Percentiles rank a stretch among this genome's conserved stretches.
Conservation (phyloP, 1,139 yeast species). For the Sugiyamaella pinicola region DNA sequence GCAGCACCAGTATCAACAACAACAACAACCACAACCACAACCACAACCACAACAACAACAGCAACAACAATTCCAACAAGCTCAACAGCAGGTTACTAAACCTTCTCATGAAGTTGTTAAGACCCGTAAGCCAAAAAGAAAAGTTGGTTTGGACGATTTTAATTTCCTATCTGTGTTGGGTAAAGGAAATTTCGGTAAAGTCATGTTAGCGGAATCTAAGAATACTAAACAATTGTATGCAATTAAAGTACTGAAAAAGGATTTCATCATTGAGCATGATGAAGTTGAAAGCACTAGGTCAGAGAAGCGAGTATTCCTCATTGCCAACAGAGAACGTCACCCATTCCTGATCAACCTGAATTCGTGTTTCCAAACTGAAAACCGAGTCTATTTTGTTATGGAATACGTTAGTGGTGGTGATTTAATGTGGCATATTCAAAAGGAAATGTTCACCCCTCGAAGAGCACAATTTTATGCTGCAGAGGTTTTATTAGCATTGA, state of each 20-base stretch:
- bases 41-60: constrained; percentile 32
- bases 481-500: constrained; percentile 86
- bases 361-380: constrained; percentile 97
- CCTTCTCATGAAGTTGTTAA: constrained; percentile 2
- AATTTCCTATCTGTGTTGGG: constrained; percentile 92
- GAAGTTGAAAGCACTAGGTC: constrained; percentile 94
- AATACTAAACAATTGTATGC: constrained; percentile 81
- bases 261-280: constrained; percentile 89
- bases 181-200: constrained; percentile 97
- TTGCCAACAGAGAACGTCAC: constrained; percentile 88
- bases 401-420: constrained; percentile 98
- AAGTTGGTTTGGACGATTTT: constrained; percentile 93
- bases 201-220: constrained; percentile 92
- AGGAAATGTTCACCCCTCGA: constrained; percentile 81
- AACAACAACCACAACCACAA: constrained; percentile 28
- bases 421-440: constrained; percentile 98
- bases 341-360: constrained; percentile 90
- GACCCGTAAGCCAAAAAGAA: constrained; percentile 45
- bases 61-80: constrained; percentile 23
- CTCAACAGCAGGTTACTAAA: constrained; percentile 25
- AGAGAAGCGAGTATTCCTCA: constrained; percentile 86
- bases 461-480: constrained; percentile 98
- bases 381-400: constrained; percentile 96
- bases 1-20: constrained; percentile 11
- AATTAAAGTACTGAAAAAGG: constrained; percentile 92